Base-by-base conservation (phyloP, 1,284 basidiomycete genomes). In the Wolfiporia cocos region DNA sequence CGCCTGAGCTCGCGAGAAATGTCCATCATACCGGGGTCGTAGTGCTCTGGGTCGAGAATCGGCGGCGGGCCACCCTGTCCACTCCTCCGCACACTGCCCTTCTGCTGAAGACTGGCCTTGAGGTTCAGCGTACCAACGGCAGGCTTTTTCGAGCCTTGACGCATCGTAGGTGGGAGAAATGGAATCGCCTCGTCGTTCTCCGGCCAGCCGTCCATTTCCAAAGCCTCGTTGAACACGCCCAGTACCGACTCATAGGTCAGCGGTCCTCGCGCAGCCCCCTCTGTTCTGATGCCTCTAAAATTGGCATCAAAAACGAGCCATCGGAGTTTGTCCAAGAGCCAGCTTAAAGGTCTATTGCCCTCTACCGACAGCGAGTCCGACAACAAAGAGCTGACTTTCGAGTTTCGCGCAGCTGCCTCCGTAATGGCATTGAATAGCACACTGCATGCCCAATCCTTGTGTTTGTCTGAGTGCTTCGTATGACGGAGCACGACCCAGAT, bases 161-260 rank as follows among this genome's bases (percentile, higher is more conserved):
- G n/a, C n/a, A n/a, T n/a, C n/a, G 4, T 62, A 65, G 29, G 35
- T 41, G 26, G 49, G 50, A 4, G 49, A 52, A 39, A 52, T 39
- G 5, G 49, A 49, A 18, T 51, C 44, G 29, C 49, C 7, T 10
- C 9, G 18, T 33, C 52, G 12, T 50, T 54, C 40, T 45, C 50
- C 19, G 47, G 31, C 31, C 31, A 33, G 15, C 15, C 31, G 18
- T 33, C 31, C 31, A 33, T 33, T 7, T 9, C 31, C 9, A 33
- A 17, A 7, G 31, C 31, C 18, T 33, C 31, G 18, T 33, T 17
- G 6, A 33, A 33, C 7, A 17, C 31, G 15, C 6, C 9, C 15
- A 33, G 31, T 6, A 33, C 9, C 7, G 7, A 7, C 7, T 33
- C 9, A 17, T 33, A 17, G 6, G 31, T 33, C 7, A 33, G 7